A percentile compares a stretch with the other conserved stretches of the same genome.
phyloP scores from a whole-genome alignment of 2,329 filamentous ascomycete genomes.

The Lecanoromycetidae sp. region DNA sequence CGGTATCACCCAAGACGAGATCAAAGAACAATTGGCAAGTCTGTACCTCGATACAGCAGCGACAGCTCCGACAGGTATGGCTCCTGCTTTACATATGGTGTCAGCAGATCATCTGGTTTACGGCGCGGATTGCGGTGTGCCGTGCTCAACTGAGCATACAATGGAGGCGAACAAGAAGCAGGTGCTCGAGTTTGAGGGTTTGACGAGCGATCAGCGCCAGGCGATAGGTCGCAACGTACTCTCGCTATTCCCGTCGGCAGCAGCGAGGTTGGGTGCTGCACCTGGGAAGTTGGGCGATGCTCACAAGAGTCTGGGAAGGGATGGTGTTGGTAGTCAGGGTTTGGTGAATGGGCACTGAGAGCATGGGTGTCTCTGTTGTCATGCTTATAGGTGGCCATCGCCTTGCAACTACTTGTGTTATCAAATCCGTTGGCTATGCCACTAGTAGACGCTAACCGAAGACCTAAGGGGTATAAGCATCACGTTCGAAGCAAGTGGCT shows the following conservation, averaged over 20 bases:
- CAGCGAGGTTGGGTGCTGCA: background rate
- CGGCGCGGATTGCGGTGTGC: slow-evolving; percentile 6
- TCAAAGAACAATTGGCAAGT: background rate
- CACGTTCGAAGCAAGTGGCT: too few species aligned
- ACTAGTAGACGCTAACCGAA: too few species aligned
- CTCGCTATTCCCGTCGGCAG: background rate
- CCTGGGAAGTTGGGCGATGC: background rate
- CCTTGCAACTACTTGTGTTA: too few species aligned
- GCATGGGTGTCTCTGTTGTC: too few species aligned
- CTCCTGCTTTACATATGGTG: slow-evolving; percentile 1
- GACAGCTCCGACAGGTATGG: slow-evolving; percentile 3
- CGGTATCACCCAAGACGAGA: slow-evolving; percentile 2
- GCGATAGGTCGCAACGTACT: slow-evolving; percentile 5
- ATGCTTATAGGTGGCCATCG: too few species aligned
- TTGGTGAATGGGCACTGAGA: too few species aligned
- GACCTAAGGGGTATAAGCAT: too few species aligned
- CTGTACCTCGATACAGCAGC: slow-evolving; percentile 3
- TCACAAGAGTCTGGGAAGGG: background rate
- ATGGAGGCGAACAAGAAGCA: slow-evolving; percentile 6
- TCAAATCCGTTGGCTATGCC: too few species aligned
- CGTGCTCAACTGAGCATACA: slow-evolving; percentile 4
- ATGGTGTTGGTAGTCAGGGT: background rate
- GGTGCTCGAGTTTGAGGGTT: background rate
- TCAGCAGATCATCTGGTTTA: slow-evolving; percentile 5
- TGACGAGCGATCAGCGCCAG: background rate